These are phyloP conservation scores for thale cress (Arabidopsis thaliana) DNA, from an alignment of 345 rosid species.

Conservation along the genomic window TAIR10.1 NC_003074.8:18181501-18182000, in stretches of 20 bases:
- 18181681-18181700: slow-evolving; percentile 79
- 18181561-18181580: slow-evolving; percentile 98
- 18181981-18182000: slow-evolving; percentile 64
- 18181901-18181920: slow-evolving; percentile 86
- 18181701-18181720: slow-evolving; percentile 93
- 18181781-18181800: slow-evolving; percentile 81
- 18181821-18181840: slow-evolving; percentile 80
- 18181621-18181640: slow-evolving; percentile 87
- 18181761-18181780: slow-evolving; percentile 75
- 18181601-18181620: slow-evolving; percentile 90
- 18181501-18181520: slow-evolving; percentile 77
- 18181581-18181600: slow-evolving; percentile 88
- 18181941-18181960: slow-evolving; percentile 86
- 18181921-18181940: slow-evolving; percentile 93
- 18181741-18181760: slow-evolving; percentile 65
- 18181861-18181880: slow-evolving; percentile 82
- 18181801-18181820: slow-evolving; percentile 79
- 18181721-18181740: slow-evolving; percentile 80
- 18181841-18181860: slow-evolving; percentile 87
- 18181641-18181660: slow-evolving; percentile 85
- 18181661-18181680: slow-evolving; percentile 89
- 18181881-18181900: slow-evolving; percentile 87
- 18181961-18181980: slow-evolving; percentile 74
- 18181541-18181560: slow-evolving; percentile 94
- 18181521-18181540: slow-evolving; percentile 91